Evolutionary conservation across 805 yeast species (phyloP), one percentile per base, ranked within the genome.

Genomic region (Yamadazyma philogaea): DNA sequence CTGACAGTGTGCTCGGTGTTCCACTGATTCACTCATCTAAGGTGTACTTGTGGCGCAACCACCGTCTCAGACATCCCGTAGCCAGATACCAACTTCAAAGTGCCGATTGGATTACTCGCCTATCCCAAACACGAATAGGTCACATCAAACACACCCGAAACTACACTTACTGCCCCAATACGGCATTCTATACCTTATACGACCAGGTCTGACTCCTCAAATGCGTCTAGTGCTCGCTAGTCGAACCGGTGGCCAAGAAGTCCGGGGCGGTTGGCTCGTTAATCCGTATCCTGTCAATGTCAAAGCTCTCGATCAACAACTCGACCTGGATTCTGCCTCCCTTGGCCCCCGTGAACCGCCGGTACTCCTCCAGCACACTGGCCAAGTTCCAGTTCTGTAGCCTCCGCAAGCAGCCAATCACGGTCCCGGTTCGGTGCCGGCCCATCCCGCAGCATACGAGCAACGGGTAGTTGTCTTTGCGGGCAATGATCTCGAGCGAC

Each of bases 361-460:
- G 74, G 59, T 91, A 91, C 60, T 91, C 99, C 60, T 91, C 99
- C 43, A 89, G 79, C 1, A 91, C 93, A 60, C 70, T 63, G 8
- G 98, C 96, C 58, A 91, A 68, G 56, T 95, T 93, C 99, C 99
- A 91, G n/a, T 95, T 91, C 72, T 93, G 97, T 15, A 93, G 68
- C 46, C 96, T 75, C 49, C 99, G 70, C 36, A 91, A 67, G 61
- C 99, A 91, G 1, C 99, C 99, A 46, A 93, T 80, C 3, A 93
- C 96, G 0, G 98, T 90, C 1, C 99, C 99, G 0, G 98, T 90
- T 50, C 99, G 74, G 62, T 91, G 99, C 52, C 99, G 72, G 0
- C 99, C 99, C 99, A 93, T 93, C 11, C 97, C 96, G 55, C 98
- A 93, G 61, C 98, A 93, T 4, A 90, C 90, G 39, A 93, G 67